phyloP scores from a whole-genome alignment of 768 basidiomycete genomes.

The Pleurotus cornucopiae region DNA sequence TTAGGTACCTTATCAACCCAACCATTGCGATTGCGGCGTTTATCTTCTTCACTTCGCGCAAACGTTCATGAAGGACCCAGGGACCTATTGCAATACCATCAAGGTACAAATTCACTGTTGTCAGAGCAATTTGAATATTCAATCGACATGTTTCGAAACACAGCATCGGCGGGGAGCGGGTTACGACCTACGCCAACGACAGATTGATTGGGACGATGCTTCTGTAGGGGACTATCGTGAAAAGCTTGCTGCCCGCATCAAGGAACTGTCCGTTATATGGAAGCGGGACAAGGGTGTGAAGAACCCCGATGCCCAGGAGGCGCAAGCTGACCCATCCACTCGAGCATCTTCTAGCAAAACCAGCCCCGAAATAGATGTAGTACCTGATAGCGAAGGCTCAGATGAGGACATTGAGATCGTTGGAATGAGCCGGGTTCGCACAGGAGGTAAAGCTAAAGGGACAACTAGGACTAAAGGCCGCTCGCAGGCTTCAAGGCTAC shows the following conservation, averaged over 20 bases:
- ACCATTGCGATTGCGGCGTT: constrained; percentile 89
- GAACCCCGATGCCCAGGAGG: constrained; percentile 23
- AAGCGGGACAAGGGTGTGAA: constrained; percentile 37
- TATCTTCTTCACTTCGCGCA: constrained; percentile 86
- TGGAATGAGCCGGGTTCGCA: constrained; percentile 21
- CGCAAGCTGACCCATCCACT: neutral
- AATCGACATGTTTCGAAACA: neutral
- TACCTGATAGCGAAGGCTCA: constrained; percentile 21
- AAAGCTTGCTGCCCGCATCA: constrained; percentile 36
- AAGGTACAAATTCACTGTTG: constrained; percentile 25
- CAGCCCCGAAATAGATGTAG: neutral
- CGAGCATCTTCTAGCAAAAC: neutral
- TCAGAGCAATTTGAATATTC: neutral
- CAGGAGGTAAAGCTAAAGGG: neutral
- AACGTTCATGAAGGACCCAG: constrained; percentile 67
- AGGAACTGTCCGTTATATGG: constrained; percentile 50
- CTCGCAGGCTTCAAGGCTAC: neutral
- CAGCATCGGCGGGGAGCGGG: constrained; percentile 23
- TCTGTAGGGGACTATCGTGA: constrained; percentile 45
- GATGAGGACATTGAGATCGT: constrained; percentile 42
- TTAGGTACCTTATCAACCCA: constrained; percentile 85
- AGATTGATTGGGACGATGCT: constrained; percentile 48
- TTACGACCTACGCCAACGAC: constrained; percentile 30
- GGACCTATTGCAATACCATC: constrained; percentile 46
- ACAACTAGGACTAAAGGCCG: neutral